phyloP scores from a whole-genome alignment of 345 rosid species.

The Barbarea vulgaris region DNA sequence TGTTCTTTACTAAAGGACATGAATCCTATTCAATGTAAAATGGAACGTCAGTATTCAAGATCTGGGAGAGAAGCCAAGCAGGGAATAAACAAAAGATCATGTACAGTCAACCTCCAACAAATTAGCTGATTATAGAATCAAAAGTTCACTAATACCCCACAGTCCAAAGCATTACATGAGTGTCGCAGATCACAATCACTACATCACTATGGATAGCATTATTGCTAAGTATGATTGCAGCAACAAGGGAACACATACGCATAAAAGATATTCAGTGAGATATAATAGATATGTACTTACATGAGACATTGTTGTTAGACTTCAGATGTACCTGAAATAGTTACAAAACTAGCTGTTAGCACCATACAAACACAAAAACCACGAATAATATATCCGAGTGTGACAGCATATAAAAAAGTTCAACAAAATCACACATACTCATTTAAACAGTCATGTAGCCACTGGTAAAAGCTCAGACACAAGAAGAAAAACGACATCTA shows the following conservation, averaged over 20 bases:
- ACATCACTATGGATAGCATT: background rate
- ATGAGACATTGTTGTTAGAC: conserved; percentile 37
- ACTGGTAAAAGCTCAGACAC: background rate
- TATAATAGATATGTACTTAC: conserved; percentile 30
- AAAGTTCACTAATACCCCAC: background rate
- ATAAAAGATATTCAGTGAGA: background rate
- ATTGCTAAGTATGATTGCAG: background rate
- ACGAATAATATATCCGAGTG: background rate
- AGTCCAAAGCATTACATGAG: background rate
- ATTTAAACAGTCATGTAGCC: background rate
- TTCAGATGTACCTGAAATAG: conserved; percentile 17
- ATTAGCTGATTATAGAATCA: background rate
- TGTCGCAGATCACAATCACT: background rate
- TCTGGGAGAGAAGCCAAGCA: background rate
- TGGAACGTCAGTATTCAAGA: conserved; percentile 1
- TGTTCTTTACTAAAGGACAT: conserved; percentile 81
- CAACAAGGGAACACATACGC: conserved; percentile 4
- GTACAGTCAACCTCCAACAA: background rate
- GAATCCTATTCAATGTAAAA: conserved; percentile 50
- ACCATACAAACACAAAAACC: conserved; percentile 1
- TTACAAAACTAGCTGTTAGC: conserved; percentile 19
- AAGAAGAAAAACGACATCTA: background rate
- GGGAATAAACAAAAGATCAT: background rate
- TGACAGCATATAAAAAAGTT: background rate
- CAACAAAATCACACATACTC: background rate